phyloP scores from a whole-genome alignment of 192 early-diverging fungal species.

The Umbelopsis vinacea region DNA sequence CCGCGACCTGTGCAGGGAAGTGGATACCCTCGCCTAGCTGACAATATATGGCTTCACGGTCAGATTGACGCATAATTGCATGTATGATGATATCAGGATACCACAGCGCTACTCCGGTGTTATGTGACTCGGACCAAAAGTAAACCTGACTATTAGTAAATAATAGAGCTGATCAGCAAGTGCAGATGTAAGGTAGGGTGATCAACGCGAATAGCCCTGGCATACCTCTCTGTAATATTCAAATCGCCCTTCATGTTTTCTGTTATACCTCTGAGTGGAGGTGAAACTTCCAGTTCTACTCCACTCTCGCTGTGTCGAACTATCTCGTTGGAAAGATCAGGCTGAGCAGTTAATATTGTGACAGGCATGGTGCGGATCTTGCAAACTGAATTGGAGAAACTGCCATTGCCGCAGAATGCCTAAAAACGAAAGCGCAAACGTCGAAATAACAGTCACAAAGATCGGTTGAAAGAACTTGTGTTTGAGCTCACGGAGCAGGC shows the following conservation, averaged over 20 bases:
- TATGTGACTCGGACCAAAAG: slow-evolving; percentile 49
- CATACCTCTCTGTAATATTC: slow-evolving; percentile 52
- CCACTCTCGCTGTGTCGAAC: slow-evolving; percentile 30
- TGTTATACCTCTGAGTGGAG: slow-evolving; percentile 31
- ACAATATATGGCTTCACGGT: slow-evolving; percentile 65
- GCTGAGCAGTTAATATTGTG: slow-evolving; percentile 32
- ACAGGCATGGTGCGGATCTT: slow-evolving; percentile 35
- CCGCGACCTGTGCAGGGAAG: slow-evolving; percentile 42
- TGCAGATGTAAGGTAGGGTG: too few species aligned
- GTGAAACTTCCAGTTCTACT: slow-evolving; percentile 30
- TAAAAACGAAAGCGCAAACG: too few species aligned
- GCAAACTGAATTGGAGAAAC: background rate
- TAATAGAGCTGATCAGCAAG: background rate
- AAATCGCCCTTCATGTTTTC: slow-evolving; percentile 49
- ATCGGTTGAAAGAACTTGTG: too few species aligned
- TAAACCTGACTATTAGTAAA: slow-evolving; percentile 49
- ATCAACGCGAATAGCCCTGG: background rate
- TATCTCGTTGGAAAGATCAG: slow-evolving; percentile 19
- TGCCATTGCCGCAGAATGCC: too few species aligned
- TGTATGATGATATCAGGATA: slow-evolving; percentile 73
- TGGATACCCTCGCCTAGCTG: slow-evolving; percentile 56
- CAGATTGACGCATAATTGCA: slow-evolving; percentile 63
- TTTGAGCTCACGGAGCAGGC: too few species aligned
- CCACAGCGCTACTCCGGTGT: slow-evolving; percentile 58
- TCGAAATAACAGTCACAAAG: too few species aligned